Base-by-base conservation (phyloP, 345 rosid species). In the Pseudoturritis turrita region DNA sequence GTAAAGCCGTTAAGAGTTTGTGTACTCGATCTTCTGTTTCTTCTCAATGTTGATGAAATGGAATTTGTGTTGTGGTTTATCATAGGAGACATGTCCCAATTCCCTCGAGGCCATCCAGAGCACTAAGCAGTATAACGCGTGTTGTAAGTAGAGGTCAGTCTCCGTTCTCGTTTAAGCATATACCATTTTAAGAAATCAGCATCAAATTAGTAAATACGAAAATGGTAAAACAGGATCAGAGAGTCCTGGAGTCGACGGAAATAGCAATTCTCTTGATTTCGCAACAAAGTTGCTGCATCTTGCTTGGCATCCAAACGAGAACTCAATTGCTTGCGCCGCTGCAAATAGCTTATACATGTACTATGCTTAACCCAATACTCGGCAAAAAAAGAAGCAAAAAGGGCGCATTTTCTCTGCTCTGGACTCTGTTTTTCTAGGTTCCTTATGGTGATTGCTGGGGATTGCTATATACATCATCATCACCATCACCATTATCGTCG, bases 341-440 rank as follows among this genome's bases (percentile, higher is more conserved):
- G 91, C 96, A 76, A 96, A 92, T 85, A 96, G 98, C 87, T 80
- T 96, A 85, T 96, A 96, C 88, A 96, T 96, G 99, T 96, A 96
- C 75, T 90, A 81, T 78, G 97, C 99, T 53, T 95, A 58, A 66
- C 28, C 6, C 15, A 25, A 50, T 9, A 49, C 52, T 6, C 62
- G 4, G 17, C 78, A 84, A 63, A 79, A 35, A 39, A 17, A 9
- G 21, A 44, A 54, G 50, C 47, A 36, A 18, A 29, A 26, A 37
- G 10, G 66, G 31, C 11, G 55, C 63, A 57, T 18, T 25, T 73
- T 29, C 67, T 47, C 33, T 50, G 72, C 41, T 50, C 49, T 8
- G n/a, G 68, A 43, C 55, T 59, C 73, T 59, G 45, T n/a, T 67
- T 40, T 59, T 15, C 62, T 31, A 17, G 40, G 55, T 67, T 67